Evolutionary conservation across 78 protist species (phyloP).

Genomic region (Reticulomyxa filosa): DNA sequence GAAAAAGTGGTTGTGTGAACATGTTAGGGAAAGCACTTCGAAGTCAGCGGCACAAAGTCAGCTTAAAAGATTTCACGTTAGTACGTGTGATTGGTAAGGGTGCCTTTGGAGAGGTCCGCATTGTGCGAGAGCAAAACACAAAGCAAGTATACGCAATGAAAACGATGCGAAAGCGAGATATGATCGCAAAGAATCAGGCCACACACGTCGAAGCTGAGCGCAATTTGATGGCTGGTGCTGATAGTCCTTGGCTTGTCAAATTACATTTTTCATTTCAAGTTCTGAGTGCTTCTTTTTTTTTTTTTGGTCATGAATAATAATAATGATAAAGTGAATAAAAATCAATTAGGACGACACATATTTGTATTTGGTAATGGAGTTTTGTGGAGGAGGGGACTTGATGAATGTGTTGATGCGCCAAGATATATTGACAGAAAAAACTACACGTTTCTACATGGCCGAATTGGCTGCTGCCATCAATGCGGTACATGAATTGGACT

Average conservation of each 20-base stretch:
- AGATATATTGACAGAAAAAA: conserved; percentile 8
- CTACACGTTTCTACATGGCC: conserved; percentile 18
- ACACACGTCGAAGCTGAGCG: conserved; percentile 36
- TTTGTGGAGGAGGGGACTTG: conserved; percentile 23
- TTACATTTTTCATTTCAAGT: conserved; percentile 20
- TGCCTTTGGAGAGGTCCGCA: too few relatives aligned
- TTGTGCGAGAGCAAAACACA: background rate
- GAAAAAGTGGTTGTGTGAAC: too few relatives aligned
- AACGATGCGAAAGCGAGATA: conserved; percentile 24
- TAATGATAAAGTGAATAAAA: too few relatives aligned
- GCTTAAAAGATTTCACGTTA: conserved; percentile 1
- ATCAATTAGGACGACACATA: background rate
- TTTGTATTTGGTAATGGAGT: conserved; percentile 30
- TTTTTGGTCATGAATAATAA: too few relatives aligned
- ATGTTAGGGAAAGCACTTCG: too few relatives aligned
- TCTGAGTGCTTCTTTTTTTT: too few relatives aligned
- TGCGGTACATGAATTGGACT: background rate
- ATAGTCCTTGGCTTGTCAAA: conserved; percentile 16
- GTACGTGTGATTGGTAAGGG: conserved; percentile 18
- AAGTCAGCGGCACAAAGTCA: too few relatives aligned
- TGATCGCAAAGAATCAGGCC: conserved; percentile 26
- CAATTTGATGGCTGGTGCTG: conserved; percentile 24
- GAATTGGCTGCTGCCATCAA: conserved; percentile 1
- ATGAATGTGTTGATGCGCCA: conserved; percentile 16
- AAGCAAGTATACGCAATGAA: conserved; percentile 24